Conservation (phyloP, 306 rosid genomes). For the Ziziphus jujuba region DNA sequence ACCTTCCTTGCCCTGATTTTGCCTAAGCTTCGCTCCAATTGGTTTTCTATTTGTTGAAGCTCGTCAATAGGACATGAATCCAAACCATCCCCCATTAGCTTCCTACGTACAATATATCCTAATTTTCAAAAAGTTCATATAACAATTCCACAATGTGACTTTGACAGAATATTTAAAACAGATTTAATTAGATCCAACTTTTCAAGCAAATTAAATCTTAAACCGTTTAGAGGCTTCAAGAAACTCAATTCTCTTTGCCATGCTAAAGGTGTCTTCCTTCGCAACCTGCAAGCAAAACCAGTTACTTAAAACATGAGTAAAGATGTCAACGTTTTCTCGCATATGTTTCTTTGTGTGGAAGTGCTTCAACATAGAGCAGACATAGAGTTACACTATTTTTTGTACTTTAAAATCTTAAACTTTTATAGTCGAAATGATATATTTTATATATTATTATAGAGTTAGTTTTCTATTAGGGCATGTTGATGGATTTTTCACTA, state of each 20-base stretch:
- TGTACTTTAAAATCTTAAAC: too few relatives aligned
- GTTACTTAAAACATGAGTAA: neutral
- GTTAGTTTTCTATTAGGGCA: too few relatives aligned
- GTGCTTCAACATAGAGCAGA: too few relatives aligned
- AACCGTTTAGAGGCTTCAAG: slow-evolving; percentile 69
- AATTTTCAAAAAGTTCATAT: neutral
- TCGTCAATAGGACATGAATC: slow-evolving; percentile 61
- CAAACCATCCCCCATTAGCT: slow-evolving; percentile 71
- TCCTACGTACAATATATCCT: slow-evolving; percentile 37
- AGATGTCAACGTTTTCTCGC: too few relatives aligned
- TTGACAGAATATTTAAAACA: neutral
- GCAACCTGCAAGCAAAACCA: slow-evolving; percentile 38
- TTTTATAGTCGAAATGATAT: too few relatives aligned
- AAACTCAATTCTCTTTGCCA: slow-evolving; percentile 55
- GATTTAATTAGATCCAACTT: neutral
- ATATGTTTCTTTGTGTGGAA: too few relatives aligned
- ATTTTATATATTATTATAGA: too few relatives aligned
- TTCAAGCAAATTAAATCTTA: neutral
- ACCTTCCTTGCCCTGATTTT: slow-evolving; percentile 89
- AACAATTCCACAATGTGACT: neutral
- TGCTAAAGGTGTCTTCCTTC: slow-evolving; percentile 39
- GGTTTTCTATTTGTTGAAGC: slow-evolving; percentile 60
- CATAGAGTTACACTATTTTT: too few relatives aligned
- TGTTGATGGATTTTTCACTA: too few relatives aligned
- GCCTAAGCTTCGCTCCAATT: slow-evolving; percentile 65